Base-by-base conservation (phyloP, 208 protist genomes). In the Trypanosomatidae sp. region DNA sequence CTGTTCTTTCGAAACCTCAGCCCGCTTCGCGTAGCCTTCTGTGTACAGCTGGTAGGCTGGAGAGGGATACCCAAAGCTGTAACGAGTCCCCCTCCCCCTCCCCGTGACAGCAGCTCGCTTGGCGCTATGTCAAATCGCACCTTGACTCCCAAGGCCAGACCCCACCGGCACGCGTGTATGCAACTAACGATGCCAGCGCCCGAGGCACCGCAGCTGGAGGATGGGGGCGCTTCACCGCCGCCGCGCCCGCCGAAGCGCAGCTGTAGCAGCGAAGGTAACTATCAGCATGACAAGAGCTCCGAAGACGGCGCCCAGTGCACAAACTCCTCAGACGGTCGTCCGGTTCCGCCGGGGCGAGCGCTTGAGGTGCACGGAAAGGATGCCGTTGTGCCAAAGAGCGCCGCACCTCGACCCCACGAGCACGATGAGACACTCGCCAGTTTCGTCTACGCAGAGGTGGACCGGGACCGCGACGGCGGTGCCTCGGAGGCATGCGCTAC, bases 141-240 rank as follows among this genome's bases (percentile, higher is more conserved):
- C 25, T 36, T 33, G 25, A 13, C 25, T 33, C 22, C 53, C 28
- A 25, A 59, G 53, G 33, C 25, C 13, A 25, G 53, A 33, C 25
- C 3, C 25, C 53, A 25, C 25, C 53, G 15, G 53, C 43, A 64
- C 39, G 36, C 59, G 12, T 65, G 6, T 10, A 65, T 12, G 39
- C 17, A 46, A 65, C 22, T 44, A 19, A 13, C 25, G 44, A 68
- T 68, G 62, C 13, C n/a, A 25, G n/a, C 39, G 28, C 44, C 12
- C 7, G 36, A 65, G 15, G 17, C 62, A 41, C 28, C 66, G 33
- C 17, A 39, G 47, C 30, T 33, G 49, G 33, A 36, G 15, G 33
- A 58, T 7, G 74, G 70, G n/a, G 25, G 50, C 33, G 55, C 74
- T 22, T 79, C 74, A 9, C 74, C 74, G n/a, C 74, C 74, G 10